A percentile compares a stretch with the other conserved stretches of the same genome.
Conservation (phyloP, 208 protist species). For the Leishmania amazonensis region DNA sequence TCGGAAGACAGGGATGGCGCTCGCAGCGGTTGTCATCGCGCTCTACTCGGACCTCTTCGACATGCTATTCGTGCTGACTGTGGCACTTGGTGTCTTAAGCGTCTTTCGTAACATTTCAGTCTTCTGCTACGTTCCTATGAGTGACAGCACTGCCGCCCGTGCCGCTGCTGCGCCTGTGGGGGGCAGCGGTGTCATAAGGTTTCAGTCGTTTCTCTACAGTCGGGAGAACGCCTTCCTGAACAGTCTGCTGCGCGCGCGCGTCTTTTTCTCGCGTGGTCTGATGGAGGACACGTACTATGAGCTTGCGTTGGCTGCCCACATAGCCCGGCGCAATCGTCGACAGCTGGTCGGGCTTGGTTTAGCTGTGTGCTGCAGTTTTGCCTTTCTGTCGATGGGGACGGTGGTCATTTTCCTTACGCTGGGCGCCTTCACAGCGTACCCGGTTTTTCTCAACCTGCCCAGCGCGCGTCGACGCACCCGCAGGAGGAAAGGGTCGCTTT, state of each 20-base stretch:
- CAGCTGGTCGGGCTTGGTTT: constrained; percentile 29
- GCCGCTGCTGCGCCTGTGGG: constrained; percentile 31
- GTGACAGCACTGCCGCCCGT: constrained; percentile 12
- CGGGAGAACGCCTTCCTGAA: constrained; percentile 71
- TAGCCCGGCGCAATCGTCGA: constrained; percentile 36
- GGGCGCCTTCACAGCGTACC: constrained; percentile 52
- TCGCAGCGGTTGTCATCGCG: constrained; percentile 48
- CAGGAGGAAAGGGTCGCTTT: constrained; percentile 19
- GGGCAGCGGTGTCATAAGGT: constrained; percentile 16
- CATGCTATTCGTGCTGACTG: constrained; percentile 45
- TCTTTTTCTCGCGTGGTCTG: constrained; percentile 83
- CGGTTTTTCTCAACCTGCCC: constrained; percentile 47
- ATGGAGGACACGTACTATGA: constrained; percentile 85
- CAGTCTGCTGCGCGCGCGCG: constrained; percentile 62
- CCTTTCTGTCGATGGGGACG: constrained; percentile 54
- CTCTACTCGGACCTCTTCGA: constrained; percentile 57
- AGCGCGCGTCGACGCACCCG: constrained; percentile 24
- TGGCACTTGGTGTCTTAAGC: constrained; percentile 38
- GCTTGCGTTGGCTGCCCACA: constrained; percentile 61
- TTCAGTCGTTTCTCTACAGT: constrained; percentile 71
- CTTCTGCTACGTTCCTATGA: constrained; percentile 57
- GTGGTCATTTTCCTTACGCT: constrained; percentile 41
- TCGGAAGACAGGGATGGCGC: constrained; percentile 58
- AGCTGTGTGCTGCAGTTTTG: constrained; percentile 24
- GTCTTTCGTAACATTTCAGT: constrained; percentile 51